Evolutionary conservation across 1,284 basidiomycete species (phyloP).

Genomic region (Melampsora americana): DNA sequence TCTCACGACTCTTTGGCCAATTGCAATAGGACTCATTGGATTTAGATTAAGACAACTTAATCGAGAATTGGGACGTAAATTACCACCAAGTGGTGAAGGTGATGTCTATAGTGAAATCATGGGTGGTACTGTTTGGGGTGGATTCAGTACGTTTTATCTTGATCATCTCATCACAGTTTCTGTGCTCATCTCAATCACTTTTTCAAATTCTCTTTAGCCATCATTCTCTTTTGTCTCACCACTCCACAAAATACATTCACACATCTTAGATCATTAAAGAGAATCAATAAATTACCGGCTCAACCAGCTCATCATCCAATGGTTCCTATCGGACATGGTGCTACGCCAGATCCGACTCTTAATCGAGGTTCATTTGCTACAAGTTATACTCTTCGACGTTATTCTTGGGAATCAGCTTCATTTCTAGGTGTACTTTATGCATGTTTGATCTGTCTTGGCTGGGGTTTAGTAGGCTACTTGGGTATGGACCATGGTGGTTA

Average conservation of each 20-base stretch:
- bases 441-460: slow-evolving; percentile 48
- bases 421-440: slow-evolving; percentile 47
- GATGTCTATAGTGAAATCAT: slow-evolving; percentile 45
- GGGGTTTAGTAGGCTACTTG: slow-evolving; percentile 51
- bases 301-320: slow-evolving; percentile 28
- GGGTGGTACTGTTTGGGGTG: slow-evolving; percentile 42
- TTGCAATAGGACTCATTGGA: slow-evolving; percentile 50
- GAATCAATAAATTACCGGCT: slow-evolving; percentile 31
- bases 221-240: slow-evolving; percentile 46
- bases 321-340: slow-evolving; percentile 7
- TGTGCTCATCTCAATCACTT: not conserved
- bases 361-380: slow-evolving; percentile 42
- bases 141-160: slow-evolving; percentile 19
- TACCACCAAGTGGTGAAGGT: slow-evolving; percentile 45
- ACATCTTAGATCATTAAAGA: slow-evolving; percentile 44
- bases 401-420: slow-evolving; percentile 50
- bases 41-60: slow-evolving; percentile 49
- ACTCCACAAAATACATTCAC: slow-evolving; percentile 47
- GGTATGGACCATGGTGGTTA: slow-evolving; percentile 46
- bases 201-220: slow-evolving; percentile 3
- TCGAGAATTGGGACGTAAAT: slow-evolving; percentile 45
- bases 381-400: slow-evolving; percentile 46
- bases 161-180: not conserved
- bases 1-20: slow-evolving; percentile 48
- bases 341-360: not conserved